Base-by-base conservation (phyloP, 2,329 filamentous ascomycete genomes). In the Fusarium temperatum region DNA sequence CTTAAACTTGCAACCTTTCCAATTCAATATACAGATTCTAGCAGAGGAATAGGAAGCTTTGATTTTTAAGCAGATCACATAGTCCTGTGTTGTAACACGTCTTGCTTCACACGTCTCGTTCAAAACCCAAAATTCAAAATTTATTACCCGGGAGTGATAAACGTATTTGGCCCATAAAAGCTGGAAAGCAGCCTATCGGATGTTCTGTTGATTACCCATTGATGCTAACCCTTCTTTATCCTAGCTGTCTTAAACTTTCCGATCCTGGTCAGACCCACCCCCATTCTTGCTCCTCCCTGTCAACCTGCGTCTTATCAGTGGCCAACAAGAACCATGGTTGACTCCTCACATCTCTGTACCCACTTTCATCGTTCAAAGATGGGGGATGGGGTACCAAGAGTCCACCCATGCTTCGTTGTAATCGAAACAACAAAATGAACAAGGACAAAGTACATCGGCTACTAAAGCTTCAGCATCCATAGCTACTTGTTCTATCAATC, bases 381-480 rank as follows among this genome's bases (percentile, higher is more conserved):
- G 58, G 58, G 58, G 58, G 58, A 61, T 55, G 58, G 47, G 47
- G 47, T 41, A 41, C 36, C 26, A 32, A 41, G 38, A 24, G 35
- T 28, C 15, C 17, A 12, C n/a, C 44, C 26, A 41, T 39, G 42
- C 11, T n/a, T 6, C 20, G 32, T 51, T 22, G 35, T 10, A 18
- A 39, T 38, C 8, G 10, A 53, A 39, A 55, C 26, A 60, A 55
- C 38, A 38, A 30, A 38, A 24, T 28, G 28, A 41, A 38, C 39
- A 20, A 26, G n/a, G 36, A 42, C 28, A 26, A 15, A 55, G 24
- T 55, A 55, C 26, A 61, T 28, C 47, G 28, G 47, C 58, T 61
- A 61, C 58, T 61, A 61, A 61, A 61, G 58, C 58, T 61, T 61
- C 47, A 56, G 17, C 58, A 55, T 55, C 47, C 58, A 61, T 54